Conservation (phyloP, 1,284 basidiomycete genomes). For the Cutaneotrichosporon dermatis region DNA sequence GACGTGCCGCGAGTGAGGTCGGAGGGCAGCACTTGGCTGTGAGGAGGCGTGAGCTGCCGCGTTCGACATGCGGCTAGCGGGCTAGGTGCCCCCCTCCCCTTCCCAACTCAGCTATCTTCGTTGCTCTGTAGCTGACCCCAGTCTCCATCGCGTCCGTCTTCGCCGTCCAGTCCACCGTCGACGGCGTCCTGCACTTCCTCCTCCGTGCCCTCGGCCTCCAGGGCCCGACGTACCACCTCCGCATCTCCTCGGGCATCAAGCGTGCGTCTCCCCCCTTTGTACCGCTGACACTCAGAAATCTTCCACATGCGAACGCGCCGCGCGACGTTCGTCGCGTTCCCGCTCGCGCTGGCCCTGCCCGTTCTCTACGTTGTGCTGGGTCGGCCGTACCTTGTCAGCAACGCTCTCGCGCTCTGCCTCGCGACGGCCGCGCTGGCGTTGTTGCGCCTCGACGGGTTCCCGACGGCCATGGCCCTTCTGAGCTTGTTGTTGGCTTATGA, state of each 20-base stretch:
- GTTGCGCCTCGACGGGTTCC: constrained; percentile 84
- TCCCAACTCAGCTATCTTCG: too few relatives aligned
- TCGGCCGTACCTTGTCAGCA: constrained; percentile 68
- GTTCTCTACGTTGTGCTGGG: constrained; percentile 60
- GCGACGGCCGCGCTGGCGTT: constrained; percentile 75
- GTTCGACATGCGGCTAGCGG: too few relatives aligned
- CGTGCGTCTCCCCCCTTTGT: constrained; percentile 27
- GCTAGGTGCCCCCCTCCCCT: too few relatives aligned
- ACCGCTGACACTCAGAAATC: constrained; percentile 33
- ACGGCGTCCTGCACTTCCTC: constrained; percentile 26
- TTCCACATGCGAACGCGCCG: constrained; percentile 46
- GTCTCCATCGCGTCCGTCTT: constrained; percentile 42
- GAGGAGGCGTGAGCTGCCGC: too few relatives aligned
- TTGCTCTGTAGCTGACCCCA: constrained; percentile 56
- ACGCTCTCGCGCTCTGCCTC: constrained; percentile 72
- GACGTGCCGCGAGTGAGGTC: too few relatives aligned
- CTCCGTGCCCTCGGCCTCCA: constrained; percentile 21
- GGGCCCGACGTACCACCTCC: constrained; percentile 39
- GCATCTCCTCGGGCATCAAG: constrained; percentile 40
- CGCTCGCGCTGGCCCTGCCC: constrained; percentile 63
- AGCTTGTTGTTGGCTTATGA: constrained; percentile 81
- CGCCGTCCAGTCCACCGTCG: constrained; percentile 44
- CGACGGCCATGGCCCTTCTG: constrained; percentile 78
- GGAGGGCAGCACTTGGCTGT: too few relatives aligned
- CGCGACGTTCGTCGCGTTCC: constrained; percentile 60